Conservation (phyloP, 2,329 filamentous ascomycete species). For the Hypomyces perniciosus region DNA sequence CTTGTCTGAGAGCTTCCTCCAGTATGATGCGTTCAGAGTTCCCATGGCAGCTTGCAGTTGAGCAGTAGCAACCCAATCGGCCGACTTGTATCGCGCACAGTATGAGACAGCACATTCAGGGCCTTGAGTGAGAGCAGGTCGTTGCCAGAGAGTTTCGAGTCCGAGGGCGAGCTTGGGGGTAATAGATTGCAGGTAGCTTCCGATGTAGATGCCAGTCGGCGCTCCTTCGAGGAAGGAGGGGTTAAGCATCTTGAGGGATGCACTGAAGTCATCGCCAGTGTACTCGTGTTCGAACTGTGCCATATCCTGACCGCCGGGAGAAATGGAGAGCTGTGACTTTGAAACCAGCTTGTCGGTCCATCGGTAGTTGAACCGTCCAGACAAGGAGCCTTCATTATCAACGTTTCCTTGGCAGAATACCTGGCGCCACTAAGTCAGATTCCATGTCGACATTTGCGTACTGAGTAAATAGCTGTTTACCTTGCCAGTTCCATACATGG, state of each 20-base stretch:
- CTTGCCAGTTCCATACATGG: slow-evolving; percentile 88
- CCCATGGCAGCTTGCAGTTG: slow-evolving; percentile 80
- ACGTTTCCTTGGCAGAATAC: slow-evolving; percentile 93
- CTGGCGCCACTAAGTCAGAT: slow-evolving; percentile 40
- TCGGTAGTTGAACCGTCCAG: slow-evolving; percentile 87
- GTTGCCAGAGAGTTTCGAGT: slow-evolving; percentile 91
- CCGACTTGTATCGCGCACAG: slow-evolving; percentile 81
- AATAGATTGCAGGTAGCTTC: slow-evolving; percentile 89
- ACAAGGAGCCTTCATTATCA: slow-evolving; percentile 85
- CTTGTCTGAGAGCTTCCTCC: slow-evolving; percentile 86
- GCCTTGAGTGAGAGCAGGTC: slow-evolving; percentile 71
- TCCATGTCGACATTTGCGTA: slow-evolving; percentile 2
- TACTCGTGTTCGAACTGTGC: slow-evolving; percentile 95
- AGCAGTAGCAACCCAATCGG: slow-evolving; percentile 87
- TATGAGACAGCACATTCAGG: slow-evolving; percentile 92
- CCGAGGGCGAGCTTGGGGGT: slow-evolving; percentile 83
- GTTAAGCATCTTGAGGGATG: slow-evolving; percentile 89
- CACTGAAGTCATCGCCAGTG: slow-evolving; percentile 85
- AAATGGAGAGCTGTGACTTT: slow-evolving; percentile 83
- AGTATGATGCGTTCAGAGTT: slow-evolving; percentile 85
- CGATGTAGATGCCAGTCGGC: slow-evolving; percentile 90
- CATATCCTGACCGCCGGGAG: slow-evolving; percentile 76
- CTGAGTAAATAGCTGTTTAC: slow-evolving; percentile 40
- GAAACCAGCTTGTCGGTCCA: slow-evolving; percentile 75
- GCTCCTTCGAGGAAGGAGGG: slow-evolving; percentile 90